Evolutionary conservation across 169 alveolate genomes (phyloP), one percentile per base, ranked within the genome.

Genomic region (Amoebophrya sp.): DNA sequence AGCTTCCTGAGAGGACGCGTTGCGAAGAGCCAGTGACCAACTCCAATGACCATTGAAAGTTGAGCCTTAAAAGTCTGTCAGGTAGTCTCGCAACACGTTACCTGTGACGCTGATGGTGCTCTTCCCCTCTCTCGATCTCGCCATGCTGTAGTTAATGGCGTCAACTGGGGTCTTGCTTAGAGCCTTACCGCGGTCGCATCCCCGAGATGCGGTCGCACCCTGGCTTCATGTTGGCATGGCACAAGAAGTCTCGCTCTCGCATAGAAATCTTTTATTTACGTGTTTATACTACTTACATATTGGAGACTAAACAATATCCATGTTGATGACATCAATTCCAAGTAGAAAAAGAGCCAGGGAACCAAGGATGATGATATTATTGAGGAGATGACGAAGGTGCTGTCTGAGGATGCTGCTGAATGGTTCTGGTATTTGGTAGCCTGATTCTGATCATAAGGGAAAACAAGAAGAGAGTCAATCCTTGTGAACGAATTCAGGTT

Each of bases 21-120:
- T n/a, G n/a, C n/a, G n/a, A n/a, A n/a, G n/a, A n/a, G n/a, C n/a
- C n/a, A n/a, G n/a, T n/a, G n/a, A n/a, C n/a, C n/a, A n/a, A n/a
- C n/a, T n/a, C n/a, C n/a, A n/a, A n/a, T n/a, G n/a, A n/a, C n/a
- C n/a, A n/a, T n/a, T n/a, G n/a, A n/a, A n/a, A n/a, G n/a, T n/a
- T n/a, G n/a, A n/a, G n/a, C n/a, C n/a, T n/a, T n/a, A n/a, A n/a
- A 92, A 89, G 78, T 92, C 94, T 0, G 94, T 92, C 77, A 77
- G 36, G 91, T 92, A 92, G 90, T 92, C 94, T 0, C 94, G 94
- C 77, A 92, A 89, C 24, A 92, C 94, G 36, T 92, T 92, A 78
- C 94, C 94, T 0, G 93, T 91, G 40, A 41, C 92, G 6, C 93
- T 41, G 93, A 92, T 92, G 89, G 94, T 92, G 90, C 78, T 36